Conservation (phyloP, 495 filamentous ascomycete genomes). For the Tuber borchii region DNA sequence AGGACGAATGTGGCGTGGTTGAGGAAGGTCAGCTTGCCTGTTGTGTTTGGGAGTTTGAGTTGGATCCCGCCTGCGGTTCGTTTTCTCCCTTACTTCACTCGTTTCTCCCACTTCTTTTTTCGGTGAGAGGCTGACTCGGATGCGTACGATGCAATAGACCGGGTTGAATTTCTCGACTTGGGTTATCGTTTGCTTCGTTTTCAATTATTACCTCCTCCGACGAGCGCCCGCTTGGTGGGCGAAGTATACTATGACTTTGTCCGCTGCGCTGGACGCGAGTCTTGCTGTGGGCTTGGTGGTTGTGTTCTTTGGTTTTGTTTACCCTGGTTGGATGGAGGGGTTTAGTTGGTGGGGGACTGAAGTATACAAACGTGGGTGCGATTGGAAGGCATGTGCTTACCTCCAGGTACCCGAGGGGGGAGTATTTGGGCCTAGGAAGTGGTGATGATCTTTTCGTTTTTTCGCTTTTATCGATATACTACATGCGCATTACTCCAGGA, state of each 20-base stretch:
- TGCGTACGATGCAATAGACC: constrained; percentile 44
- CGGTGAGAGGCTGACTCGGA: constrained; percentile 12
- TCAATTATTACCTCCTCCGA: constrained; percentile 66
- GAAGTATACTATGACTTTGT: constrained; percentile 84
- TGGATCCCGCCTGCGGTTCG: constrained; percentile 71
- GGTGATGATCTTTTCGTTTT: constrained; percentile 43
- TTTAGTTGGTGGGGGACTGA: constrained; percentile 74
- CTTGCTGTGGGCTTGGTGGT: constrained; percentile 71
- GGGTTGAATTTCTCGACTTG: constrained; percentile 78
- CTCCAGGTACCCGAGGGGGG: constrained; percentile 49
- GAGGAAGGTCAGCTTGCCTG: constrained; percentile 62
- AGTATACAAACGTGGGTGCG: constrained; percentile 59
- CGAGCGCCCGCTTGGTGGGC: constrained; percentile 69
- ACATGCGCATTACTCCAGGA: background rate
- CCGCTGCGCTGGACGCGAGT: constrained; percentile 73
- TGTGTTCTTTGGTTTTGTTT: constrained; percentile 75
- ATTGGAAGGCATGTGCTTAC: constrained; percentile 60
- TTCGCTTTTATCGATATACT: background rate
- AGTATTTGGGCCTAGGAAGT: constrained; percentile 54
- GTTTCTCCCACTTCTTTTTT: constrained; percentile 3
- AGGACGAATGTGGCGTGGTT: constrained; percentile 44
- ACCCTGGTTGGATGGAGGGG: constrained; percentile 57
- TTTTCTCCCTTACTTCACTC: constrained; percentile 7
- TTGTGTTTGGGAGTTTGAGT: constrained; percentile 63
- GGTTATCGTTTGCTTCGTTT: constrained; percentile 73